Evolutionary conservation across 306 rosid species (phyloP).

Genomic region (Mimosa pudica): DNA sequence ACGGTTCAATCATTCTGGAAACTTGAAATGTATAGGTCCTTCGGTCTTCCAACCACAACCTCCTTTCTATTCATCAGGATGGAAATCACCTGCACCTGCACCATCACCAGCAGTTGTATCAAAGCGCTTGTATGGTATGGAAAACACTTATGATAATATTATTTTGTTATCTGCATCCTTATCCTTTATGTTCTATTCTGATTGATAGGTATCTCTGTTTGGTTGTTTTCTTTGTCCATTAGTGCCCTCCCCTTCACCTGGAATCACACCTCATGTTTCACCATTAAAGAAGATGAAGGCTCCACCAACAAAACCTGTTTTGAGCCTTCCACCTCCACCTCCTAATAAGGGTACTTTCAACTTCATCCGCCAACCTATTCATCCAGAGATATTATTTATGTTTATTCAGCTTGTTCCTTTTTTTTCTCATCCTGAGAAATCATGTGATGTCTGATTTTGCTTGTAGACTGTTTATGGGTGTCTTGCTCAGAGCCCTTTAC

Average conservation of each 20-base stretch:
- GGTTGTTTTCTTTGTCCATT: slow-evolving; percentile 38
- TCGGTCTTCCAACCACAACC: slow-evolving; percentile 53
- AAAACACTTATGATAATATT: slow-evolving; percentile 24
- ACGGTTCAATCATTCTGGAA: slow-evolving; percentile 18
- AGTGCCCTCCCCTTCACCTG: slow-evolving; percentile 67
- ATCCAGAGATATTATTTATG: slow-evolving; percentile 15
- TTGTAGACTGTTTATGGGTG: slow-evolving; percentile 68
- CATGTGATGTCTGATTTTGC: slow-evolving; percentile 27
- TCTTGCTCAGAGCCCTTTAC: slow-evolving; percentile 90
- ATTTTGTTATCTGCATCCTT: slow-evolving; percentile 19
- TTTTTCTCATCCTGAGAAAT: slow-evolving; percentile 32
- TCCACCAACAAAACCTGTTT: slow-evolving; percentile 64
- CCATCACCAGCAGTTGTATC: slow-evolving; percentile 55
- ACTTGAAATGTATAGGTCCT: slow-evolving; percentile 46
- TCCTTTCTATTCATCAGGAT: slow-evolving; percentile 47
- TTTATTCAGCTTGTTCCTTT: not conserved
- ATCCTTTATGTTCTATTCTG: slow-evolving; percentile 13
- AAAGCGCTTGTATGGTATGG: slow-evolving; percentile 53
- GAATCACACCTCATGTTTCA: slow-evolving; percentile 65
- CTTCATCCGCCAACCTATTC: slow-evolving; percentile 13
- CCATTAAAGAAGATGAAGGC: slow-evolving; percentile 51
- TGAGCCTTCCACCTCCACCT: slow-evolving; percentile 89
- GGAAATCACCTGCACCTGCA: slow-evolving; percentile 46
- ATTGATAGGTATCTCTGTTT: slow-evolving; percentile 30
- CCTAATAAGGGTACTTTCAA: slow-evolving; percentile 68